phyloP scores from a whole-genome alignment of 2,329 filamentous ascomycete genomes.

The Harringtonia aguacate region DNA sequence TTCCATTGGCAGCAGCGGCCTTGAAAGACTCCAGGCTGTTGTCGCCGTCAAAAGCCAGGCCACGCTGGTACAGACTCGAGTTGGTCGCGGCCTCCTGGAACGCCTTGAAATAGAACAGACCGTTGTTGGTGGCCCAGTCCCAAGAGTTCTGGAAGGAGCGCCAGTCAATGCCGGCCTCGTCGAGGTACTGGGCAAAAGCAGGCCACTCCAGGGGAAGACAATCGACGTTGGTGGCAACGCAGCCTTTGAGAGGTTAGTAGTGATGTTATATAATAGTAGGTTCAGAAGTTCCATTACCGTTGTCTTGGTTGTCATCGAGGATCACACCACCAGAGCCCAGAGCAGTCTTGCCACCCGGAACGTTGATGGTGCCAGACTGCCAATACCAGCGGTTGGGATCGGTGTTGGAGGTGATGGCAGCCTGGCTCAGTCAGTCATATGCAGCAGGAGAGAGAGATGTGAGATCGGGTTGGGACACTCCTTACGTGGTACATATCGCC shows the following conservation, averaged over 20 bases:
- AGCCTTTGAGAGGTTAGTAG: slow-evolving; percentile 16
- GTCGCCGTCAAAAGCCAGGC: slow-evolving; percentile 28
- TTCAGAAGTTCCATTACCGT: too few relatives aligned
- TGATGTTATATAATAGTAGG: neutral
- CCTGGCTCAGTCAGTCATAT: too few relatives aligned
- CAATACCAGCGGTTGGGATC: slow-evolving; percentile 34
- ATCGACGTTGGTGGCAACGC: slow-evolving; percentile 31
- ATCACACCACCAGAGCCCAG: slow-evolving; percentile 27
- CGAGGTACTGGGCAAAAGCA: slow-evolving; percentile 36
- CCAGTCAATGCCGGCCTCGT: slow-evolving; percentile 37
- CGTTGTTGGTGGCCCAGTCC: slow-evolving; percentile 44
- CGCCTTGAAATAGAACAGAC: slow-evolving; percentile 40
- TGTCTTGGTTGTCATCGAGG: slow-evolving; percentile 36
- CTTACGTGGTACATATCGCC: slow-evolving; percentile 36
- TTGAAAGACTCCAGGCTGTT: slow-evolving; percentile 38
- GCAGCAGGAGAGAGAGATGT: too few relatives aligned
- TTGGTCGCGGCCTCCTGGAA: slow-evolving; percentile 32
- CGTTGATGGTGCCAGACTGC: slow-evolving; percentile 33
- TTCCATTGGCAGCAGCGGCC: slow-evolving; percentile 35
- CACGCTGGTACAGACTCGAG: slow-evolving; percentile 31
- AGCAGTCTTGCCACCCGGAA: slow-evolving; percentile 28
- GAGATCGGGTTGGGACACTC: too few relatives aligned
- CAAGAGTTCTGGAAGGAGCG: slow-evolving; percentile 34
- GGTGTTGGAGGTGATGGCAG: slow-evolving; percentile 34
- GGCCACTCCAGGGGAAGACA: slow-evolving; percentile 45